Evolutionary conservation across 208 protist genomes (phyloP), one percentile per base, ranked within the genome.

Genomic region (Crithidia sp.): DNA sequence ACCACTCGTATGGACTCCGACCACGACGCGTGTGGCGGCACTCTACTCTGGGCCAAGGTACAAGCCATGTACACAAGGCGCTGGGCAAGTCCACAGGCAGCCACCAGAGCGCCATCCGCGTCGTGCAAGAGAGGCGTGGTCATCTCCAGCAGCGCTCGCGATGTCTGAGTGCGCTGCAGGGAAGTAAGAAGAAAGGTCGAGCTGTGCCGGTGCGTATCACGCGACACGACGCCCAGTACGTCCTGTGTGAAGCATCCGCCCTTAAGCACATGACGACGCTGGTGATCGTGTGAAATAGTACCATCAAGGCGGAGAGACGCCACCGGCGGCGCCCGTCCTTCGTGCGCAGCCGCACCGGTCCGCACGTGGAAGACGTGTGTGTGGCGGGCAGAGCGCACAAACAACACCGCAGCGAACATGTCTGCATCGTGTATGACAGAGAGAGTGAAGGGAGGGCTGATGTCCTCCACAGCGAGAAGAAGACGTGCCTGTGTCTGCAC

Each of bases 81-180:
- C 47, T 82, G 76, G 4, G 78, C 72, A 28, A 87, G 36, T 3
- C 83, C 81, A 63, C 86, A 91, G 65, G 62, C 39, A 5, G 60
- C 37, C 12, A 79, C 56, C 13, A 88, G 76, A 5, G 73, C 62
- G 12, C 40, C 67, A 64, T 79, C 76, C 2, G 78, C 73, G 47
- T 86, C 81, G 39, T 76, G 60, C 7, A 84, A 64, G 5, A 50
- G 10, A 9, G 53, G 9, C 6, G 74, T 84, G 28, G 52, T 67
- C 55, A 76, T 70, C 68, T 88, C 86, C 45, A 88, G 71, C 43
- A 91, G 55, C 62, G 80, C 62, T 2, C 52, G 68, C 50, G 75
- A 5, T 14, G 16, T 19, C n/a, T 50, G 19, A 2, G 64, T 2
- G 28, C 53, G 50, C 43, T 37, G 65, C 12, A 74, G 17, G 0